These are phyloP conservation scores for Boletales sp. DNA, from an alignment of 768 basidiomycete genomes.

Conservation along the genomic window DNA sequence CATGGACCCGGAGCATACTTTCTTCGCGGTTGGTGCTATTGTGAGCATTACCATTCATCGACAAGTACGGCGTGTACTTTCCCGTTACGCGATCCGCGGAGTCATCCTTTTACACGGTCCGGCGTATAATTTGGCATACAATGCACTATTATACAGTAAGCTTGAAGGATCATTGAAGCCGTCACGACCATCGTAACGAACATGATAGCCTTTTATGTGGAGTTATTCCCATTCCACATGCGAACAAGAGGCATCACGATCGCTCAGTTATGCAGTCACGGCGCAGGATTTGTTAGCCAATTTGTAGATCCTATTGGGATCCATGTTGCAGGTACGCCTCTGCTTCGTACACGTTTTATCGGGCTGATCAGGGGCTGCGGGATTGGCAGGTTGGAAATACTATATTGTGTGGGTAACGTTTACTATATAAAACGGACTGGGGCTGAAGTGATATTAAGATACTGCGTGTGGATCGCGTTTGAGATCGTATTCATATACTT, in stretches of 20 bases:
- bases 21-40: not conserved
- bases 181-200: not conserved
- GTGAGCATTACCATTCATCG: not conserved
- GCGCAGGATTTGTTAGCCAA: too few species aligned
- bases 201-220: slow-evolving; percentile 29
- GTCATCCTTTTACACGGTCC: slow-evolving; percentile 6
- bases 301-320: not conserved
- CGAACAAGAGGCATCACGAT: too few species aligned
- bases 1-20: not conserved
- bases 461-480: too few species aligned
- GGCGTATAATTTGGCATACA: slow-evolving; percentile 1
- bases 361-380: not conserved
- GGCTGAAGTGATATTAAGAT: not conserved
- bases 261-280: too few species aligned
- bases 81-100: not conserved
- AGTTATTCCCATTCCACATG: too few species aligned
- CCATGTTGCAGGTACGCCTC: slow-evolving; percentile 28
- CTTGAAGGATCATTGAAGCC: not conserved
- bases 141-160: not conserved
- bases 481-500: too few species aligned
- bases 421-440: not conserved
- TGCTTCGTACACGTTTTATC: not conserved
- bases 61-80: too few species aligned
- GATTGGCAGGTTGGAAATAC: slow-evolving; percentile 9
- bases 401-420: slow-evolving; percentile 5